These are phyloP conservation scores for Juglanconis juglandina DNA, from an alignment of 2,329 filamentous ascomycete genomes.

Conservation along the genomic window DNA sequence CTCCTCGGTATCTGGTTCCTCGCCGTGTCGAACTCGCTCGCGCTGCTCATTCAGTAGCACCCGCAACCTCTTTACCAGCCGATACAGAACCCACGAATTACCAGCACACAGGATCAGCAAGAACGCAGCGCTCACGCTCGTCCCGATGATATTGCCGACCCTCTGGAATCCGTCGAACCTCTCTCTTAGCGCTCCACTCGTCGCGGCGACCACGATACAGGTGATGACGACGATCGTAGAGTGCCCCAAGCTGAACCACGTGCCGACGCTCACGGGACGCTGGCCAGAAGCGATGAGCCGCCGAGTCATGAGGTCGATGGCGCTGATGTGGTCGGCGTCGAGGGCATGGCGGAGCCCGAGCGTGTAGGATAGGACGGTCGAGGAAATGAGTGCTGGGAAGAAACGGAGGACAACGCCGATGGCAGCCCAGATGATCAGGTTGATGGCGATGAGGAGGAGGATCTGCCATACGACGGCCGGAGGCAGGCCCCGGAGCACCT, in stretches of 20 bases:
- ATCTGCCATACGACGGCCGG: constrained; percentile 46
- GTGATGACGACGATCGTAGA: constrained; percentile 90
- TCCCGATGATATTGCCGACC: constrained; percentile 86
- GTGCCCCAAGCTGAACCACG: constrained; percentile 90
- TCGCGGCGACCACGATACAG: constrained; percentile 87
- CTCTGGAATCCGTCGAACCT: constrained; percentile 77
- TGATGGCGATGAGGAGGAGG: constrained; percentile 44
- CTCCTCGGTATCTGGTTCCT: constrained; percentile 18
- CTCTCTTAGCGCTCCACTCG: constrained; percentile 75
- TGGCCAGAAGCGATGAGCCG: constrained; percentile 82
- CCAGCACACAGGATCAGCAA: constrained; percentile 77
- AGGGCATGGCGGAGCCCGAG: constrained; percentile 91
- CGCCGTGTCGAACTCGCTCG: constrained; percentile 25
- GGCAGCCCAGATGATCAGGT: constrained; percentile 53
- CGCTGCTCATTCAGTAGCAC: constrained; percentile 49
- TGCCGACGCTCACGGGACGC: constrained; percentile 85
- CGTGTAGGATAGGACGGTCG: constrained; percentile 81
- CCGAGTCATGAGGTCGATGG: constrained; percentile 93
- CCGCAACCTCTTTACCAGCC: constrained; percentile 66
- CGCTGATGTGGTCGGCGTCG: constrained; percentile 84
- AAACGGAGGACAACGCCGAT: constrained; percentile 51
- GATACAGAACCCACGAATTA: constrained; percentile 82
- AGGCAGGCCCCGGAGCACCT: constrained; percentile 28
- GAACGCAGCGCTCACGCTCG: constrained; percentile 78
- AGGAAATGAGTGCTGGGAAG: constrained; percentile 64